Evolutionary conservation across 345 rosid genomes (phyloP), one percentile per base, ranked within the genome.

Genomic region (Linum lewisii): DNA sequence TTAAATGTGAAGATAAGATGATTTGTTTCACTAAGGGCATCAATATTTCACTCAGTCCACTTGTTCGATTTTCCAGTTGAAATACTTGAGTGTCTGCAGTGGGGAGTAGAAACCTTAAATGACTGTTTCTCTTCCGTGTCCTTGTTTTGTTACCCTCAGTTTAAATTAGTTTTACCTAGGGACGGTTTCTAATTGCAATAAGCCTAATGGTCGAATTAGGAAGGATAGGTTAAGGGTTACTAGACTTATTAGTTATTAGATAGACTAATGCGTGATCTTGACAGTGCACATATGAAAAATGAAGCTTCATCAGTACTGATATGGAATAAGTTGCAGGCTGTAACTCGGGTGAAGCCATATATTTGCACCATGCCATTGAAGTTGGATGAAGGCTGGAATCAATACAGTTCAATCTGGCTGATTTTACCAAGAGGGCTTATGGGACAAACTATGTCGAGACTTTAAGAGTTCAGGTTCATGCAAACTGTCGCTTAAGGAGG

Each of bases 371-470:
- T 86, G 97, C 95, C 99, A 22, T 61, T 93, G 73, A 87, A 81
- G 83, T 66, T 93, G 95, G 97, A 93, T 34, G 97, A 89, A 8
- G 99, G 94, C 18, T 93, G 99, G 94, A 89, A 93, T 71, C 99
- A 89, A 87, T 93, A 69, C 94, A 89, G 76, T 77, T 93, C 61
- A 93, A 93, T 72, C 81, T 93, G 64, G 79, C 90, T 51, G 97
- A 86, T 81, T 84, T 89, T 70, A 89, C 99, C 3, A 76, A 85
- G 69, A 87, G 94, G 70, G 97, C 99, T 50, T 89, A 93, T 38
- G 99, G 99, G 66, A 89, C 95, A 69, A 93, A 93, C 73, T 93
- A 89, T 32, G 90, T 91, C 2, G 99, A 89, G 80, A 93, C 99
- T 13, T 68, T 89, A 66, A 77, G 95, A 51, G 95, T 93, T 77